Conservation (phyloP, 495 filamentous ascomycete species). For the Pyrenula aspistea region DNA sequence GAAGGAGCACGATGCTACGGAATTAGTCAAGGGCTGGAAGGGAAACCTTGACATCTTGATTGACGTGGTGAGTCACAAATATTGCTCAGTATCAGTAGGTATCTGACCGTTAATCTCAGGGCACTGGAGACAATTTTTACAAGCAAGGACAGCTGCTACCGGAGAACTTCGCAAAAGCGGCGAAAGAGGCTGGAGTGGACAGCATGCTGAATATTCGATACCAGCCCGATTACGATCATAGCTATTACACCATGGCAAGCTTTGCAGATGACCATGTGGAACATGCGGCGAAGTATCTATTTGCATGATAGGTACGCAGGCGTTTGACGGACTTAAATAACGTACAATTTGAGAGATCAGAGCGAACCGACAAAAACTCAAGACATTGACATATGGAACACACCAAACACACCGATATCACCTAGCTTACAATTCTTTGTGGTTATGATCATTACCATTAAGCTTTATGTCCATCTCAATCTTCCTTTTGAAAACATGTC, state of each 20-base stretch:
- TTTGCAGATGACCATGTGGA: slow-evolving; percentile 86
- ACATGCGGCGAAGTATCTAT: slow-evolving; percentile 76
- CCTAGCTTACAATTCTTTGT: too few species aligned
- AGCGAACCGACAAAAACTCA: too few species aligned
- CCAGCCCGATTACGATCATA: slow-evolving; percentile 91
- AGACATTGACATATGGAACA: too few species aligned
- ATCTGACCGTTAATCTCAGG: slow-evolving; percentile 26
- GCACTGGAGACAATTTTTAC: slow-evolving; percentile 91
- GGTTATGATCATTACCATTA: too few species aligned
- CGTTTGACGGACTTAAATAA: too few species aligned
- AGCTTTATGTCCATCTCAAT: too few species aligned
- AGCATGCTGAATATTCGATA: slow-evolving; percentile 63
- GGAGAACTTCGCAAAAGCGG: slow-evolving; percentile 81
- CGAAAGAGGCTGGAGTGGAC: slow-evolving; percentile 53
- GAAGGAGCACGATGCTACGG: slow-evolving; percentile 86
- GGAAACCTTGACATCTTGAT: slow-evolving; percentile 63
- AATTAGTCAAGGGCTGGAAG: slow-evolving; percentile 66
- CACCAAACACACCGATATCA: too few species aligned
- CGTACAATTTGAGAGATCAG: too few species aligned
- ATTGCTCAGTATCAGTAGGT: slow-evolving; percentile 4
- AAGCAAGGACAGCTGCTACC: slow-evolving; percentile 84
- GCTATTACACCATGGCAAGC: slow-evolving; percentile 83
- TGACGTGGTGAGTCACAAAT: slow-evolving; percentile 59
- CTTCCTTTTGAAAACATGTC: too few species aligned
- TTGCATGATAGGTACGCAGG: too few species aligned